Evolutionary conservation across 2,329 filamentous ascomycete species (phyloP), one percentile per base, ranked within the genome.

Genomic region (Fusarium miscanthi): DNA sequence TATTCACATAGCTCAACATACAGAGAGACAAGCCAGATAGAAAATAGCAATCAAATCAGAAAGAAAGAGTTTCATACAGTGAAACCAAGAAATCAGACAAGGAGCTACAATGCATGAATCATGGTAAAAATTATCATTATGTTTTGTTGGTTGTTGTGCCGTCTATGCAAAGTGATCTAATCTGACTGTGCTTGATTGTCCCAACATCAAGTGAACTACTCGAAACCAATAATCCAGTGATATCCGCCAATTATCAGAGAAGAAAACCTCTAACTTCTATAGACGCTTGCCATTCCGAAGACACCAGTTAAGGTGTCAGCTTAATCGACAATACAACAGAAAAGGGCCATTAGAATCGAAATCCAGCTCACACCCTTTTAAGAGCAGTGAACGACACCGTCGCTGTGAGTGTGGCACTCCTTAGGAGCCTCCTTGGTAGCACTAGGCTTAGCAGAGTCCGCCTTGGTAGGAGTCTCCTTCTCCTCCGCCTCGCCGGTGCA

Each of bases 401-500:
- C 85, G 23, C 78, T 81, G 63, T 84, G 87, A 25, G 82, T 84
- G 35, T 81, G 82, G 45, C 81, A 81, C 37, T 82, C 91, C 33
- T 72, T 72, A 3, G 71, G 62, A 12, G 56, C 54, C 19, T 57
- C 51, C 30, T 43, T 45, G 12, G 59, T 67, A 27, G 43, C 54
- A 11, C 41, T 60, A 0, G 54, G 40, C 46, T 61, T 51, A 75
- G 56, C 89, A 89, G 59, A 67, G 9, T 49, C 69, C 3, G 76
- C 73, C 21, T 66, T 59, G 14, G 68, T 72, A 46, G 70, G 61
- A 13, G 64, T 64, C 56, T 72, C 61, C 17, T 69, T 63, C 37
- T 71, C 62, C 46, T 73, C 73, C 8, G 53, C 33, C 71, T 82
- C 82, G 6, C 90, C 90, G 0, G 86, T 78, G 78, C 91, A 93